Evolutionary conservation across 805 yeast species (phyloP).

Genomic region (Yarrowia hollandica): DNA sequence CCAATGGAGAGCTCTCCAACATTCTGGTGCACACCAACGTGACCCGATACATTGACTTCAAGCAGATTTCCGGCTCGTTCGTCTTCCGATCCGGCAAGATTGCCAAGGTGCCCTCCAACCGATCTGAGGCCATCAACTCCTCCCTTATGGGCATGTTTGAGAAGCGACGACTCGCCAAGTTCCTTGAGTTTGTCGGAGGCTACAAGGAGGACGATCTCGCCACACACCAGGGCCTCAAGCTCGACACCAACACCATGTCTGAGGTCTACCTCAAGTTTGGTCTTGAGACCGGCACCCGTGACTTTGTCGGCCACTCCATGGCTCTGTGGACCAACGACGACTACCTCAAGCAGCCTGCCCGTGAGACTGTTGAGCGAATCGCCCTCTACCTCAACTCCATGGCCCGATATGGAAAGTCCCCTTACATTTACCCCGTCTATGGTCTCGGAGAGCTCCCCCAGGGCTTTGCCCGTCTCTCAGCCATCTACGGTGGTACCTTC

Average conservation of each 20-base stretch:
- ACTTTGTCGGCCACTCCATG: slow-evolving; percentile 98
- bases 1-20: slow-evolving; percentile 95
- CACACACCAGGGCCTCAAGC: slow-evolving; percentile 80
- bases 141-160: slow-evolving; percentile 95
- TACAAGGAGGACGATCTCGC: slow-evolving; percentile 75
- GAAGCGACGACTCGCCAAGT: slow-evolving; percentile 90
- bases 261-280: slow-evolving; percentile 88
- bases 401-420: slow-evolving; percentile 93
- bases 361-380: slow-evolving; percentile 87
- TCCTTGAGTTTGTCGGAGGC: slow-evolving; percentile 80
- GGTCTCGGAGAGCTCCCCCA: slow-evolving; percentile 99
- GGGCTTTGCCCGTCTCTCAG: slow-evolving; percentile 95
- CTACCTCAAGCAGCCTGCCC: slow-evolving; percentile 82
- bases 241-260: slow-evolving; percentile 87
- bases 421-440: slow-evolving; percentile 92
- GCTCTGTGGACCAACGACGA: slow-evolving; percentile 94
- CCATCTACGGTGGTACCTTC: slow-evolving; percentile 97
- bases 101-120: slow-evolving; percentile 93
- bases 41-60: slow-evolving; percentile 92
- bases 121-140: slow-evolving; percentile 84
- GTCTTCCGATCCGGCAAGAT: slow-evolving; percentile 88
- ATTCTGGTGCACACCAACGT: slow-evolving; percentile 95
- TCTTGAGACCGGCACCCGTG: slow-evolving; percentile 87
- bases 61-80: slow-evolving; percentile 93
- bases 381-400: slow-evolving; percentile 84